Evolutionary conservation across 257 asterid genomes (phyloP).

Genomic region (Ocimum tenuiflorum): DNA sequence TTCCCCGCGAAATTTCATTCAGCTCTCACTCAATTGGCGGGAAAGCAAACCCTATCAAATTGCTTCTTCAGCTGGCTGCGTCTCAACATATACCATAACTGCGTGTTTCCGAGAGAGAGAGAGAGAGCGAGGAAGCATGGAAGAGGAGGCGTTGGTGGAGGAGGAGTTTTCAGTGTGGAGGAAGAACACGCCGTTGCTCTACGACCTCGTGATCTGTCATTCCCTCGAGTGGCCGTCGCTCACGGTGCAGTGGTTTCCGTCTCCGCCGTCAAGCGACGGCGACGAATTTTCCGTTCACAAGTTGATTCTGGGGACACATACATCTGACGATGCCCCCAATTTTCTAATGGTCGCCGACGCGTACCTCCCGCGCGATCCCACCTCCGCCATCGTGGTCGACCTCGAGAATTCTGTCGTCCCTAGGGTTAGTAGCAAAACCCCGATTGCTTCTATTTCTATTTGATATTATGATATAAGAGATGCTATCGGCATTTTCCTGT

Average conservation of each 20-base stretch:
- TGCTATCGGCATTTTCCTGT: neutral
- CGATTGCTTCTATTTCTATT: neutral
- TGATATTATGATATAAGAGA: rapidly evolving
- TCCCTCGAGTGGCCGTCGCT: conserved; percentile 97
- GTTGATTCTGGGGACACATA: conserved; percentile 80
- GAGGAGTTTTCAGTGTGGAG: conserved; percentile 94
- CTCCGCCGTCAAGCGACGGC: conserved; percentile 33
- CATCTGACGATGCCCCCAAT: conserved; percentile 66
- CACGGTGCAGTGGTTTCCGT: conserved; percentile 86
- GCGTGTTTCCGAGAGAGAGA: neutral
- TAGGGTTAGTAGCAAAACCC: conserved; percentile 35
- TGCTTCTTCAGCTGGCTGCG: conserved; percentile 1
- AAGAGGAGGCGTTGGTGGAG: conserved; percentile 38
- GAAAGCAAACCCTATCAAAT: conserved; percentile 25
- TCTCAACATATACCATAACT: conserved; percentile 1
- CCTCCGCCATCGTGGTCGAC: conserved; percentile 35
- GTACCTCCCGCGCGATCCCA: conserved; percentile 57
- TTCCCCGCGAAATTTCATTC: conserved; percentile 1
- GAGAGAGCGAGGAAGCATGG: conserved; percentile 24
- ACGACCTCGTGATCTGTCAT: conserved; percentile 76
- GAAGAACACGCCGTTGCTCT: conserved; percentile 82
- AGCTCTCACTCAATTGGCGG: conserved; percentile 32
- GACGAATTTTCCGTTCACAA: conserved; percentile 50
- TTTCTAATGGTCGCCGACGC: conserved; percentile 77
- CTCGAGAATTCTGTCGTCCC: conserved; percentile 44